A percentile compares a stretch with the other conserved stretches of the same genome.
phyloP scores from a whole-genome alignment of 306 rosid genomes.

The Myrica gale region DNA sequence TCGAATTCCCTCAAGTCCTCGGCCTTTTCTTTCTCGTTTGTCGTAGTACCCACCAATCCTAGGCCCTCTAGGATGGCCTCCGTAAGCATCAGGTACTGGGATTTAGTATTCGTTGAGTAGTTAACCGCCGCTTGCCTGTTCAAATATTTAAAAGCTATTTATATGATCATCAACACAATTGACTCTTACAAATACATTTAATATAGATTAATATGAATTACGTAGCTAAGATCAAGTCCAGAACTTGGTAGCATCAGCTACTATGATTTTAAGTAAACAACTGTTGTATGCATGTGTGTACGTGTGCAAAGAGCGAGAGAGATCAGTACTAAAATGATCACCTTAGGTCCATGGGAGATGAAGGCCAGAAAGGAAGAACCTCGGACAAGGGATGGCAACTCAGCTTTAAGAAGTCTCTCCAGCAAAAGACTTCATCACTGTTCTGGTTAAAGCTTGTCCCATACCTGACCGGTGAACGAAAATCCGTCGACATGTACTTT shows the following conservation, averaged over 20 bases:
- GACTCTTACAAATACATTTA: neutral
- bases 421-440: conserved; percentile 64
- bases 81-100: conserved; percentile 51
- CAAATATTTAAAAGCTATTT: neutral
- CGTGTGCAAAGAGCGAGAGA: neutral
- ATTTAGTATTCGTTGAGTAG: conserved; percentile 57
- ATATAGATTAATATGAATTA: neutral
- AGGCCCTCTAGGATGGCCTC: conserved; percentile 71
- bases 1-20: conserved; percentile 42
- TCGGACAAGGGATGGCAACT: conserved; percentile 58
- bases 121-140: conserved; percentile 53
- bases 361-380: conserved; percentile 71
- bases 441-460: conserved; percentile 82
- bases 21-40: conserved; percentile 28
- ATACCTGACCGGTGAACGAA: conserved; percentile 61
- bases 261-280: neutral
- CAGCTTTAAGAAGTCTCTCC: conserved; percentile 92
- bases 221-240: too few relatives aligned
- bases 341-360: conserved; percentile 69
- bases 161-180: neutral
- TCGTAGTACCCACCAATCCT: conserved; percentile 37
- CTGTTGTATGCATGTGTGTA: neutral
- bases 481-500: conserved; percentile 63
- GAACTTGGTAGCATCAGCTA: neutral
- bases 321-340: conserved; percentile 12